A percentile compares a stretch with the other conserved stretches of the same genome.
Evolutionary conservation across 106 monocot genomes (phyloP).

Genomic region (Narthecium ossifragum): DNA sequence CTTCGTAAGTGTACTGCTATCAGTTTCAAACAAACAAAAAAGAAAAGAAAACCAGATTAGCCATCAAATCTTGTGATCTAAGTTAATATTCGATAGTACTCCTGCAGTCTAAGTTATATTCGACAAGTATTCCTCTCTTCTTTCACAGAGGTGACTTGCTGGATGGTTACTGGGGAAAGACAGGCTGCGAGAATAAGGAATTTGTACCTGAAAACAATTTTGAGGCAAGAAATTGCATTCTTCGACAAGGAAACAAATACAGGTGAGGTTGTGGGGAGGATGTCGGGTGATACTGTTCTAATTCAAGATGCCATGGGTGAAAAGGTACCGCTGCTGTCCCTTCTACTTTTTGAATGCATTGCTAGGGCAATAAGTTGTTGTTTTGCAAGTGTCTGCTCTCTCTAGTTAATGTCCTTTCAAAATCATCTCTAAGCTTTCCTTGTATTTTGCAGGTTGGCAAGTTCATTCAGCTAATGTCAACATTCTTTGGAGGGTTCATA

Average conservation of each 20-base stretch:
- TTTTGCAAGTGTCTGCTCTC: background rate
- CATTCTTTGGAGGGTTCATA: slow-evolving; percentile 44
- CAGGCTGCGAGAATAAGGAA: slow-evolving; percentile 59
- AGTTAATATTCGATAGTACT: no score
- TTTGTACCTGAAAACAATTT: slow-evolving; percentile 61
- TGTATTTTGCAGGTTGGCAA: slow-evolving; percentile 35
- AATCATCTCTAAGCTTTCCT: background rate
- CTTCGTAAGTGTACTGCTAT: slow-evolving; percentile 35
- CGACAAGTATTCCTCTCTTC: background rate
- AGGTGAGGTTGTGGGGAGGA: slow-evolving; percentile 57
- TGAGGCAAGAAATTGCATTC: slow-evolving; percentile 64
- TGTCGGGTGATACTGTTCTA: slow-evolving; percentile 66
- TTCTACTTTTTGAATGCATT: background rate
- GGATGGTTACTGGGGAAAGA: slow-evolving; percentile 71
- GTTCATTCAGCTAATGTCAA: slow-evolving; percentile 35
- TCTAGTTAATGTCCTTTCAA: background rate
- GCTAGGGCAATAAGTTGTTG: no score
- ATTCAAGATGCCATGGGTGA: slow-evolving; percentile 83
- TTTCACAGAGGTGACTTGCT: slow-evolving; percentile 56
- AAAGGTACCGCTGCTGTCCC: slow-evolving; percentile 28
- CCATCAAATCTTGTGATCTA: no score
- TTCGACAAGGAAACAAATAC: slow-evolving; percentile 70
- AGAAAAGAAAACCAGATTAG: no score
- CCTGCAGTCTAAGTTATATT: background rate
- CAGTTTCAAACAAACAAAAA: no score